Evolutionary conservation across 1,284 basidiomycete genomes (phyloP), one percentile per base, ranked within the genome.

Genomic region (Tylopilus sp.): DNA sequence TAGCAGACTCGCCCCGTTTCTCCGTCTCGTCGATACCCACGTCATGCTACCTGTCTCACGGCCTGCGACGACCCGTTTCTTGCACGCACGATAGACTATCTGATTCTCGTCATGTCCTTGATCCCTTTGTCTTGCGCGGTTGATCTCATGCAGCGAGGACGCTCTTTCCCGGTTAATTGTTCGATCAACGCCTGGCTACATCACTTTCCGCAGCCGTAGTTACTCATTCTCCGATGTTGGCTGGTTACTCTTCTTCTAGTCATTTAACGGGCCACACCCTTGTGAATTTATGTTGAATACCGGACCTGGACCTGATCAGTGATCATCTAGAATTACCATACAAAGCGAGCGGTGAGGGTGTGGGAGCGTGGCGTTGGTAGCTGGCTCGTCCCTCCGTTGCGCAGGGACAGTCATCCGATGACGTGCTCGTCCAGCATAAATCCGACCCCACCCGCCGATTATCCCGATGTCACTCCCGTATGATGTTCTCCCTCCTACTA

Each of bases 401-500:
- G n/a, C n/a, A n/a, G n/a, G n/a, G 25, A 23, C 23, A 23, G 23
- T 15, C 15, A 33, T 2, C 31, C 9, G 31, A 63, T 61, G 63
- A 60, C 65, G 65, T 62, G 62, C 60, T 63, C 44, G 7, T 18
- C 44, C 10, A 11, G 8, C 30, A 41, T 37, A 57, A 51, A 51
- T 33, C 6, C 34, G 18, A n/a, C 16, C 15, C 4, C 10, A 19
- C 25, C 26, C 21, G 2, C 31, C 5, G 10, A 21, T 8, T 30
- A 21, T 23, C 29, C n/a, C 18, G 16, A 6, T 4, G 8, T 6
- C 28, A 26, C 19, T 18, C 18, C 11, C 3, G 16, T 16, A 39
- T 42, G 51, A 77, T 80, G 75, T 57, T 74, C 30, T 65, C 71
- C 19, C 53, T 68, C 34, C 55, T 73, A 23, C 55, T 73, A 23